phyloP scores from a whole-genome alignment of 176 grass and related monocot genomes.

The Oryza meyeriana region DNA sequence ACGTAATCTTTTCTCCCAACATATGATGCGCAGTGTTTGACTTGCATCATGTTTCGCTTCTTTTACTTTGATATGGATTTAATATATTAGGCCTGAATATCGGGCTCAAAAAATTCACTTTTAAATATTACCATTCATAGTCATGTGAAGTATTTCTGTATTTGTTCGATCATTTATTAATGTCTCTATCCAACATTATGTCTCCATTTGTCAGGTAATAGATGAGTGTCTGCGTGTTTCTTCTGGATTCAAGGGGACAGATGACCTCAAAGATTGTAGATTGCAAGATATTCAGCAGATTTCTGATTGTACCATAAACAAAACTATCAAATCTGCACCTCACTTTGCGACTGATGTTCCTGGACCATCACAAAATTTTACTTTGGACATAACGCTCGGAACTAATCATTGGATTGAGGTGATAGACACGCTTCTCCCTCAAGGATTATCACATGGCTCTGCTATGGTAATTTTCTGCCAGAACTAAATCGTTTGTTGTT shows the following conservation, averaged over 20 bases:
- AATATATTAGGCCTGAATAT: not conserved
- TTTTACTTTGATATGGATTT: not conserved
- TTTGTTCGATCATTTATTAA: not conserved
- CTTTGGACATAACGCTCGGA: constrained; percentile 47
- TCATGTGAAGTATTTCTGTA: not conserved
- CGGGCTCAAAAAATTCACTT: not conserved
- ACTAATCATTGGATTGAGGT: constrained; percentile 70
- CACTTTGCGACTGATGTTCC: constrained; percentile 58
- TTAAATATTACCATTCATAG: not conserved
- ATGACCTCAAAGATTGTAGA: constrained; percentile 84
- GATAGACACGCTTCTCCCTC: constrained; percentile 56
- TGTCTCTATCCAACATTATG: not conserved
- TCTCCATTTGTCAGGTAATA: constrained; percentile 60
- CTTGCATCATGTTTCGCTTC: constrained; percentile 1
- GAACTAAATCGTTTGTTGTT: constrained; percentile 12
- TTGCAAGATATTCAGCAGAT: constrained; percentile 78
- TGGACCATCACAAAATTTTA: constrained; percentile 43
- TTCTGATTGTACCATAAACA: constrained; percentile 65
- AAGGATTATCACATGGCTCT: constrained; percentile 55
- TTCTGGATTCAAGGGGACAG: constrained; percentile 89
- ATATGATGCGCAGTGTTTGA: constrained; percentile 14
- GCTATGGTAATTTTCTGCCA: constrained; percentile 63
- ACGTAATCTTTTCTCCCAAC: not conserved
- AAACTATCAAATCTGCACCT: constrained; percentile 84
- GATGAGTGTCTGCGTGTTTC: constrained; percentile 90